A percentile compares a stretch with the other conserved stretches of the same genome.
These are phyloP conservation scores for Populus alba DNA, from an alignment of 345 rosid genomes.

Conservation along the genomic window DNA sequence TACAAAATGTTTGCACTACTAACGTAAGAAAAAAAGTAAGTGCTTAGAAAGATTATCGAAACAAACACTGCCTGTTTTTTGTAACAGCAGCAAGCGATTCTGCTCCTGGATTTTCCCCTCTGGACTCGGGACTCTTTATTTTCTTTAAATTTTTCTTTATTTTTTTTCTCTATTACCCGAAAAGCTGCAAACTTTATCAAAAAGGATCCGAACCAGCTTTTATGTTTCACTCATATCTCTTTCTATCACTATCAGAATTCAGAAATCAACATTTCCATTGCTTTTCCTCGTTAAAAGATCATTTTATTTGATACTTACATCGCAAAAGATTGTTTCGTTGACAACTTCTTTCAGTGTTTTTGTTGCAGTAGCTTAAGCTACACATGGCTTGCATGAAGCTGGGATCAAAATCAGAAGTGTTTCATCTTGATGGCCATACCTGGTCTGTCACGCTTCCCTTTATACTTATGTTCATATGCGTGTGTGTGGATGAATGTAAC, in stretches of 20 bases:
- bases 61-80: slow-evolving; percentile 18
- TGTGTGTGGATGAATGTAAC: not conserved
- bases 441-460: slow-evolving; percentile 44
- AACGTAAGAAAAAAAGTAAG: not conserved
- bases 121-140: slow-evolving; percentile 46
- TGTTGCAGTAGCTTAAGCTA: slow-evolving; percentile 8
- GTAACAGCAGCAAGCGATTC: slow-evolving; percentile 46
- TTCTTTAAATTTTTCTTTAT: not conserved
- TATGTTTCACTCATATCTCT: not conserved
- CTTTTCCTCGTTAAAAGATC: not conserved
- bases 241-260: slow-evolving; percentile 1
- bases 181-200: slow-evolving; percentile 13
- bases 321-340: not conserved
- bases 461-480: not conserved
- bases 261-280: slow-evolving; percentile 12
- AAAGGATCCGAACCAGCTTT: not conserved
- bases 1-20: not conserved
- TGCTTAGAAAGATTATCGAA: not conserved
- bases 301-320: not conserved
- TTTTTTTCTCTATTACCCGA: not conserved
- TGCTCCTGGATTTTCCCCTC: slow-evolving; percentile 53
- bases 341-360: slow-evolving; percentile 12
- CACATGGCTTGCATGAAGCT: slow-evolving; percentile 80
- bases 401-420: slow-evolving; percentile 85
- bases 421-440: slow-evolving; percentile 59